These are phyloP conservation scores for Didymella segeticola DNA, from an alignment of 2,329 filamentous ascomycete species.

Conservation along the genomic window DNA sequence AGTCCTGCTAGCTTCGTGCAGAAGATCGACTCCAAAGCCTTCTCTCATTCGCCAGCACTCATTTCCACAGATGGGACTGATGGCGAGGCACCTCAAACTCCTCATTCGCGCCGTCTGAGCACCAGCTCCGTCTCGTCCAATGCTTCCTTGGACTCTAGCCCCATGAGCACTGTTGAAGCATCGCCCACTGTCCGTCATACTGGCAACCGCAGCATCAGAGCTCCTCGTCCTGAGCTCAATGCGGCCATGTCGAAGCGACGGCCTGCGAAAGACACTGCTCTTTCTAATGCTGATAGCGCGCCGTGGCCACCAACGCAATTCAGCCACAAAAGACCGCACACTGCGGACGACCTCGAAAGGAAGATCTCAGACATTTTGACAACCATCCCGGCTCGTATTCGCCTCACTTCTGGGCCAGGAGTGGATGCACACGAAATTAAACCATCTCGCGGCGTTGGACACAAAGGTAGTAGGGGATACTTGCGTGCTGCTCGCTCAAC, in stretches of 20 bases:
- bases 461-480: conserved; percentile 40
- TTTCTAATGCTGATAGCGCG: conserved; percentile 22
- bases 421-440: conserved; percentile 41
- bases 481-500: conserved; percentile 43
- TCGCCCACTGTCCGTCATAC: conserved; percentile 46
- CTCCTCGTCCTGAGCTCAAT: conserved; percentile 51
- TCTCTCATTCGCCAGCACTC: conserved; percentile 29
- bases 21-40: conserved; percentile 1
- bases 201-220: conserved; percentile 34
- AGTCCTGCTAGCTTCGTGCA: conserved; percentile 6
- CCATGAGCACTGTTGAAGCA: conserved; percentile 38
- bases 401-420: conserved; percentile 61
- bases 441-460: conserved; percentile 32
- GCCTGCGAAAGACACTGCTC: conserved; percentile 49
- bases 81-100: conserved; percentile 39
- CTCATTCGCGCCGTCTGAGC: conserved; percentile 40
- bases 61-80: conserved; percentile 26
- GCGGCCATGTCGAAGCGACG: conserved; percentile 52
- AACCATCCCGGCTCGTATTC: conserved; percentile 80
- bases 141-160: conserved; percentile 43
- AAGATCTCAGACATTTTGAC: conserved; percentile 82
- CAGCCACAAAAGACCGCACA: conserved; percentile 33
- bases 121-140: conserved; percentile 39
- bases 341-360: conserved; percentile 71
- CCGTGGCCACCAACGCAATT: conserved; percentile 49